Conservation (phyloP, 2,329 filamentous ascomycete genomes). For the Bipolaris bicolor region DNA sequence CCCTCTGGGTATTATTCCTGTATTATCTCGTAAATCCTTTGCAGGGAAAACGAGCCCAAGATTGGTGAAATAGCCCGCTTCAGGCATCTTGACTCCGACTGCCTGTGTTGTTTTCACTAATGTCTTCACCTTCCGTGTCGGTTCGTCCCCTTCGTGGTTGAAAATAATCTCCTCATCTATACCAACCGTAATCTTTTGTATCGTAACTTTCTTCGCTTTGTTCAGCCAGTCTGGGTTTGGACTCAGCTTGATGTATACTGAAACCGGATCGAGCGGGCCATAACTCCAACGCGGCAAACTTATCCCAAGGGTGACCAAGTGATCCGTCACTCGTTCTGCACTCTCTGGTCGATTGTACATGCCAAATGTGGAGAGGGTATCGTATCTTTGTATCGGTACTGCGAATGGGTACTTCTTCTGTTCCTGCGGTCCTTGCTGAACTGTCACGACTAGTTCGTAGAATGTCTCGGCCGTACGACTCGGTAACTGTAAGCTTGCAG, state of each 20-base stretch:
- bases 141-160: slow-evolving; percentile 96
- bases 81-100: slow-evolving; percentile 84
- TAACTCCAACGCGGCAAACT: slow-evolving; percentile 96
- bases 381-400: slow-evolving; percentile 89
- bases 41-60: slow-evolving; percentile 88
- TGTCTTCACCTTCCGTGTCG: slow-evolving; percentile 85
- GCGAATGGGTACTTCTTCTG: slow-evolving; percentile 93
- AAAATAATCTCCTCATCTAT: slow-evolving; percentile 99
- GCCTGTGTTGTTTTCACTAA: slow-evolving; percentile 82
- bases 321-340: slow-evolving; percentile 83
- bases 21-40: slow-evolving; percentile 83
- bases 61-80: slow-evolving; percentile 91
- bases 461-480: slow-evolving; percentile 95
- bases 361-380: slow-evolving; percentile 96
- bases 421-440: slow-evolving; percentile 85
- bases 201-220: slow-evolving; percentile 90
- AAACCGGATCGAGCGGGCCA: slow-evolving; percentile 91
- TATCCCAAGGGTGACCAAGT: slow-evolving; percentile 88
- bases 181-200: slow-evolving; percentile 89
- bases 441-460: slow-evolving; percentile 94
- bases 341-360: slow-evolving; percentile 98
- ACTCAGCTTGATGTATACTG: slow-evolving; percentile 91
- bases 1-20: slow-evolving; percentile 84
- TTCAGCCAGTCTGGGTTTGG: slow-evolving; percentile 90
- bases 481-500: slow-evolving; percentile 86